Evolutionary conservation across 1,284 basidiomycete genomes (phyloP), one percentile per base, ranked within the genome.

Genomic region (Erythrobasidium hasegawianum): DNA sequence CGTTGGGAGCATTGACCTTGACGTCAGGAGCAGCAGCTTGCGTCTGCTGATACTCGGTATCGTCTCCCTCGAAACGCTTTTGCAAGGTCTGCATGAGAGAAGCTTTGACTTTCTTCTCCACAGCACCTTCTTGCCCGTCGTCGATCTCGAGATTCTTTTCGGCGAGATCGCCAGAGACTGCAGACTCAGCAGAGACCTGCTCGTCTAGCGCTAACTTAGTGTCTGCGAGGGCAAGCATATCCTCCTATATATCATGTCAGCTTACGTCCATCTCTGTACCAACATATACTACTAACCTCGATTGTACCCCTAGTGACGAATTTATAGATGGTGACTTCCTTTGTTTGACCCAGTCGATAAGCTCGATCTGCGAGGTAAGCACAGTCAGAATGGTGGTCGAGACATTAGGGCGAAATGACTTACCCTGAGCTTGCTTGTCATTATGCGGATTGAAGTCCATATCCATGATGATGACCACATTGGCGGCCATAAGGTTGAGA

Each of bases 331-430:
- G 71, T 75, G 2, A 96, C 92, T 64, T 93, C 86, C 59, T 86
- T 85, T 75, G 88, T 90, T 77, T 96, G 93, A 16, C 92, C 95
- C 72, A 99, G 97, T n/a, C 96, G 88, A 77, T 97, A 98, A 27
- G 93, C 93, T 40, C 96, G 86, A 77, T 99, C 96, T 64, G 95
- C 33, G n/a, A n/a, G n/a, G n/a, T n/a, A 92, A 0, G 96, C 96
- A 79, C 98, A 95, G 69, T 88, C 85, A 79, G 83, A 33, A 82
- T 79, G 58, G 69, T 68, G 29, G 24, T 2, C 11, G 11, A 27
- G 40, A n/a, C 18, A 27, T n/a, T 45, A 45, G 9, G 20, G 43
- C 33, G 13, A 14, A 10, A 13, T 14, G 47, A 8, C 57, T 20
- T 22, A 26, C 45, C 20, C 22, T 22, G n/a, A 16, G 1, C 39